Conservation (phyloP, 2,329 filamentous ascomycete species). For the Fusarium mexicanum region DNA sequence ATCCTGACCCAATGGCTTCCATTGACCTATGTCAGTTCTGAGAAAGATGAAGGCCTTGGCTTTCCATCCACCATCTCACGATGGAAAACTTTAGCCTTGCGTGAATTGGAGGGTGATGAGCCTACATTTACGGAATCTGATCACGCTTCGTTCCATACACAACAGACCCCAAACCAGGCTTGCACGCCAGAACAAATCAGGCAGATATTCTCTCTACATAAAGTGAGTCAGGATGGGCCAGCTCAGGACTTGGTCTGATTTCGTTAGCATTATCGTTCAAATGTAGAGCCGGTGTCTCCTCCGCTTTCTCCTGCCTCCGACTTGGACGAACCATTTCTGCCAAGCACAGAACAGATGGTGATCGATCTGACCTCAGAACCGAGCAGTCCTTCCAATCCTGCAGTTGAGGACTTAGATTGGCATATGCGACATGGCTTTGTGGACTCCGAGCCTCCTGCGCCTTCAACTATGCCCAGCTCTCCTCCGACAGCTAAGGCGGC, state of each 20-base stretch:
- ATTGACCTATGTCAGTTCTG: conserved; percentile 30
- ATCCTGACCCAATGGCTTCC: conserved; percentile 46
- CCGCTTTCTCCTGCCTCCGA: conserved; percentile 44
- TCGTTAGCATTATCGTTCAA: neutral
- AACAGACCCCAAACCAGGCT: neutral
- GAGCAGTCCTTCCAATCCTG: conserved; percentile 32
- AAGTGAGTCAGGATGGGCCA: neutral
- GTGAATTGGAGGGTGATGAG: conserved; percentile 42
- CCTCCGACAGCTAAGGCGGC: neutral
- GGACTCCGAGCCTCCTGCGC: conserved; percentile 32
- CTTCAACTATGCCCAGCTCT: conserved; percentile 25
- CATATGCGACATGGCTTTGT: conserved; percentile 12
- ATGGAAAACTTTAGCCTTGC: conserved; percentile 37
- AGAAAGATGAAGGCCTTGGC: conserved; percentile 42
- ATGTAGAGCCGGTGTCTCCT: conserved; percentile 37
- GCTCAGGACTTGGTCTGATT: neutral
- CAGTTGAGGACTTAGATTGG: conserved; percentile 10
- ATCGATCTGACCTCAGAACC: conserved; percentile 48
- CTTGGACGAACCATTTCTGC: conserved; percentile 32
- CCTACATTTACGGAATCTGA: neutral
- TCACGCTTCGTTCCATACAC: neutral
- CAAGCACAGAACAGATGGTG: conserved; percentile 15
- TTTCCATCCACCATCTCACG: conserved; percentile 38
- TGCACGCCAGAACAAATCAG: neutral
- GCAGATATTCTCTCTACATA: conserved; percentile 7